Percentiles rank a stretch among this genome's conserved stretches.
phyloP scores from a whole-genome alignment of 805 yeast species.

The Starmerella etchellsii region DNA sequence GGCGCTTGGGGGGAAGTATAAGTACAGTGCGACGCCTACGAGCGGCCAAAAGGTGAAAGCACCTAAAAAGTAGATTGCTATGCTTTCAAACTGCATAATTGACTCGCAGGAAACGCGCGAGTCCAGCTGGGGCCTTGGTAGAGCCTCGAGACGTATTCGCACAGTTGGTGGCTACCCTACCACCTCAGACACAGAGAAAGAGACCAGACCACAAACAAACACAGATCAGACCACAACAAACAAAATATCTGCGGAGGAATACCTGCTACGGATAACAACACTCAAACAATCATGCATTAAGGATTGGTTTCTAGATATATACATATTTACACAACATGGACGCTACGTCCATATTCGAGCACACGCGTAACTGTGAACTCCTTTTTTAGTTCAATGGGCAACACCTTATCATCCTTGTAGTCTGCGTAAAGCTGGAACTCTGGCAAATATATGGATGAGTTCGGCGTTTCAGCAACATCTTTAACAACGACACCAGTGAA shows the following conservation, averaged over 20 bases:
- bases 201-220: too few species aligned
- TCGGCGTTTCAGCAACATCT: neutral
- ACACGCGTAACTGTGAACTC: neutral
- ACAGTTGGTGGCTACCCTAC: too few species aligned
- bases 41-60: constrained; percentile 72
- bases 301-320: too few species aligned
- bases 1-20: constrained; percentile 30
- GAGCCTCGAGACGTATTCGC: too few species aligned
- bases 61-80: constrained; percentile 49
- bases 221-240: too few species aligned
- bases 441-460: neutral
- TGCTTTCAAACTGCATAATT: neutral
- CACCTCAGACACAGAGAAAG: too few species aligned
- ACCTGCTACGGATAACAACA: too few species aligned
- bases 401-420: neutral
- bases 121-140: too few species aligned
- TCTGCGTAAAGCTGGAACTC: neutral
- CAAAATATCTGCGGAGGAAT: too few species aligned
- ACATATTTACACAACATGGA: neutral
- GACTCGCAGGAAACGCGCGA: too few species aligned
- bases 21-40: constrained; percentile 26
- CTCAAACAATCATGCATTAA: too few species aligned
- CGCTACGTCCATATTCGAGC: neutral
- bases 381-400: neutral
- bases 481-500: neutral